These are phyloP conservation scores for Fomes fomentarius DNA, from an alignment of 1,284 basidiomycete genomes.

Conservation along the genomic window DNA sequence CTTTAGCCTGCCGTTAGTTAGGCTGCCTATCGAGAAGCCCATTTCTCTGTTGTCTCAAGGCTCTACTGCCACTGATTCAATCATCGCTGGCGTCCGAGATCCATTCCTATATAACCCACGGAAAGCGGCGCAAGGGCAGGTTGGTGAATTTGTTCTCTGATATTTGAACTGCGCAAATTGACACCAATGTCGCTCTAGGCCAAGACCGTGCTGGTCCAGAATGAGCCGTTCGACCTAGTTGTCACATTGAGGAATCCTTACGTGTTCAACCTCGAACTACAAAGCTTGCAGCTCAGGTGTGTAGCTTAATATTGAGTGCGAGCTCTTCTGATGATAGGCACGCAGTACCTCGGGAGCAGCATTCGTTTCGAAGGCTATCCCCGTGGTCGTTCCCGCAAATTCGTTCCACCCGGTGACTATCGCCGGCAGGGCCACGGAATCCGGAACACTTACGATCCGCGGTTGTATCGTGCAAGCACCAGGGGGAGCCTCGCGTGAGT, in stretches of 20 bases:
- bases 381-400: constrained; percentile 71
- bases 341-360: constrained; percentile 81
- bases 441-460: constrained; percentile 73
- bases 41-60: constrained; percentile 53
- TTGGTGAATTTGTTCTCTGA: constrained; percentile 34
- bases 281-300: constrained; percentile 81
- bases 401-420: constrained; percentile 79
- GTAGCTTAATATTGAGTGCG: constrained; percentile 12
- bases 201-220: constrained; percentile 76
- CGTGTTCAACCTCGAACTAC: constrained; percentile 87
- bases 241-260: constrained; percentile 91
- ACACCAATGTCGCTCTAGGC: constrained; percentile 39
- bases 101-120: constrained; percentile 91
- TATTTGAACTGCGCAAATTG: neutral
- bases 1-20: constrained; percentile 71
- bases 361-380: constrained; percentile 65
- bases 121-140: constrained; percentile 60
- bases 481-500: constrained; percentile 74
- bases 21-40: constrained; percentile 76
- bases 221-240: constrained; percentile 81
- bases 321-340: neutral
- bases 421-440: constrained; percentile 63
- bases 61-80: constrained; percentile 43
- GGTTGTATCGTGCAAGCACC: constrained; percentile 81
- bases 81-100: constrained; percentile 63